Percentiles rank a stretch among this genome's conserved stretches.
Evolutionary conservation across 495 filamentous ascomycete genomes (phyloP).

Genomic region (Pseudotulostoma volvatum): DNA sequence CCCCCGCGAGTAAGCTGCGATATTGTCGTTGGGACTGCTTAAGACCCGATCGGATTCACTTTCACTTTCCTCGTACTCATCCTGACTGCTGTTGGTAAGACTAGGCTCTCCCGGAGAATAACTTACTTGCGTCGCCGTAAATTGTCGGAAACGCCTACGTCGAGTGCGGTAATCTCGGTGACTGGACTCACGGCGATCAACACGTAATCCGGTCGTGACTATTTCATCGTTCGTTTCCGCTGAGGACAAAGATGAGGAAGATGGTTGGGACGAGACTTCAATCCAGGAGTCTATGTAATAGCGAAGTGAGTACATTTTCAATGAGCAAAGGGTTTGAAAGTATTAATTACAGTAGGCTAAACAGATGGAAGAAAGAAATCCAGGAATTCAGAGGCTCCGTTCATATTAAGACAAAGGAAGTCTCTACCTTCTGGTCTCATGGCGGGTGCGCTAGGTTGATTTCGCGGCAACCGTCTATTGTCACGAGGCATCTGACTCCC

Average conservation of each 20-base stretch:
- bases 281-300: constrained; percentile 82
- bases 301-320: constrained; percentile 34
- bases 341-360: neutral
- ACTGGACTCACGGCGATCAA: constrained; percentile 36
- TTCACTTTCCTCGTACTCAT: constrained; percentile 78
- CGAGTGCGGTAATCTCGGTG: constrained; percentile 30
- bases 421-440: neutral
- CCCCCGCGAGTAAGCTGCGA: constrained; percentile 22
- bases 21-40: constrained; percentile 70
- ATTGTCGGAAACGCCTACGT: constrained; percentile 36
- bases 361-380: neutral
- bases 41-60: constrained; percentile 71
- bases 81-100: constrained; percentile 54
- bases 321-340: neutral
- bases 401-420: neutral
- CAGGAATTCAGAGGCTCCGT: neutral
- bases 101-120: constrained; percentile 25
- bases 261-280: constrained; percentile 84
- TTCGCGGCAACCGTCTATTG: neutral
- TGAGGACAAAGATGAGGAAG: constrained; percentile 80
- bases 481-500: neutral
- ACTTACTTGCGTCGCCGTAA: constrained; percentile 31
- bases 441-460: neutral
- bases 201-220: constrained; percentile 66
- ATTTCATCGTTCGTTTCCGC: constrained; percentile 61